phyloP scores from a whole-genome alignment of 2,329 filamentous ascomycete species.

The Colletotrichum gloeosporioides region DNA sequence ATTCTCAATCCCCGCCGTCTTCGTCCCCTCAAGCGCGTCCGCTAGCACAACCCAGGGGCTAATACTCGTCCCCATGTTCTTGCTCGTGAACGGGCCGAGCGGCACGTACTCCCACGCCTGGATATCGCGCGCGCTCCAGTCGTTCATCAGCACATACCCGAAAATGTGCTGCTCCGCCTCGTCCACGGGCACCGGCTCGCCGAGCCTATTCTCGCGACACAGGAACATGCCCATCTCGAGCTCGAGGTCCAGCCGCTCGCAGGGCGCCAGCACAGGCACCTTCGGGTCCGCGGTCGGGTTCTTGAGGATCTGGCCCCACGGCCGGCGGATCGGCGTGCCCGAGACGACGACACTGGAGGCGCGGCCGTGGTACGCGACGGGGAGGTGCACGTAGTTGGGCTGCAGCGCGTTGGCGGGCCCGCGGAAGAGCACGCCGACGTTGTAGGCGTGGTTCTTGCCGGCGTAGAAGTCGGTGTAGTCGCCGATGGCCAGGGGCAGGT shows the following conservation, averaged over 20 bases:
- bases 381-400: slow-evolving; percentile 81
- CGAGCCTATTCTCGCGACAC: slow-evolving; percentile 68
- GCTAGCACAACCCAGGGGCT: slow-evolving; percentile 68
- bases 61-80: slow-evolving; percentile 65
- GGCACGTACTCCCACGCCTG: slow-evolving; percentile 67
- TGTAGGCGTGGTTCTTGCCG: slow-evolving; percentile 77
- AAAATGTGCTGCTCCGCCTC: slow-evolving; percentile 77
- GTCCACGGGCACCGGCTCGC: slow-evolving; percentile 68
- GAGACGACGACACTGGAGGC: slow-evolving; percentile 78
- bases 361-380: slow-evolving; percentile 82
- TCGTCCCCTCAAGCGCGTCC: slow-evolving; percentile 54
- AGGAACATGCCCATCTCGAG: slow-evolving; percentile 81
- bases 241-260: slow-evolving; percentile 73
- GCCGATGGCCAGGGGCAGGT: slow-evolving; percentile 77
- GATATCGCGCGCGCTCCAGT: slow-evolving; percentile 69
- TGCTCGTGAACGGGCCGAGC: slow-evolving; percentile 66
- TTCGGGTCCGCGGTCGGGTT: slow-evolving; percentile 53
- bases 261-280: slow-evolving; percentile 65
- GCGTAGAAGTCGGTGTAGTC: slow-evolving; percentile 90
- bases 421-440: slow-evolving; percentile 73
- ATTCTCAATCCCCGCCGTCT: slow-evolving; percentile 31
- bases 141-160: slow-evolving; percentile 69
- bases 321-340: slow-evolving; percentile 74
- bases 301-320: slow-evolving; percentile 73
- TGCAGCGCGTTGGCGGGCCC: slow-evolving; percentile 77